Percentiles rank a stretch among this genome's conserved stretches.
phyloP scores from a whole-genome alignment of 1,284 basidiomycete species.

The Boletellus deceptivus region DNA sequence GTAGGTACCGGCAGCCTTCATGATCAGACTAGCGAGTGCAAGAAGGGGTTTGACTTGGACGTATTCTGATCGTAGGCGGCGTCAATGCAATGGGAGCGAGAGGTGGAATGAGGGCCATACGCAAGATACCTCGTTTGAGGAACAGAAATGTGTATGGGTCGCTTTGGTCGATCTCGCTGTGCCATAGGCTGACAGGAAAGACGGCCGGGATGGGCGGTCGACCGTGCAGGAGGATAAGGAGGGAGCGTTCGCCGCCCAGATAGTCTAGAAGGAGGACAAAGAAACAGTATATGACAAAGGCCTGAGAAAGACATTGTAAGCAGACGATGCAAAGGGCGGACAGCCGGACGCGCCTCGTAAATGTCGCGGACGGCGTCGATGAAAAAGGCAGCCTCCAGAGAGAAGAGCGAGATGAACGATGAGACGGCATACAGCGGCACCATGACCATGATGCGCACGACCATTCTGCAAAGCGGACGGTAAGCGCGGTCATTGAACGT shows the following conservation, averaged over 20 bases:
- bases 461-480: constrained; percentile 61
- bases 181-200: constrained; percentile 81
- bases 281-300: constrained; percentile 96
- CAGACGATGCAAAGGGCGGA: background rate
- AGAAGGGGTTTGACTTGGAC: constrained; percentile 95
- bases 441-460: constrained; percentile 97
- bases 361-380: constrained; percentile 95
- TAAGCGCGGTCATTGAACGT: background rate
- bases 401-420: constrained; percentile 92
- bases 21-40: constrained; percentile 79
- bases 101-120: constrained; percentile 47
- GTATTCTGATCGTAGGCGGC: constrained; percentile 65
- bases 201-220: constrained; percentile 84
- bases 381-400: constrained; percentile 92
- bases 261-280: constrained; percentile 82
- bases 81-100: constrained; percentile 3
- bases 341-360: constrained; percentile 73
- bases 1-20: constrained; percentile 87
- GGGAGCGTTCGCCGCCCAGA: constrained; percentile 89
- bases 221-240: constrained; percentile 89
- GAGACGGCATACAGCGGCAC: constrained; percentile 92
- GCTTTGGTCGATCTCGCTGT: constrained; percentile 80
- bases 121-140: constrained; percentile 91
- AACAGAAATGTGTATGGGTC: constrained; percentile 94
- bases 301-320: constrained; percentile 45